Percentiles rank a stretch among this genome's conserved stretches.
Conservation (phyloP, 805 yeast species). For the Helenozyma rhizophorensis region DNA sequence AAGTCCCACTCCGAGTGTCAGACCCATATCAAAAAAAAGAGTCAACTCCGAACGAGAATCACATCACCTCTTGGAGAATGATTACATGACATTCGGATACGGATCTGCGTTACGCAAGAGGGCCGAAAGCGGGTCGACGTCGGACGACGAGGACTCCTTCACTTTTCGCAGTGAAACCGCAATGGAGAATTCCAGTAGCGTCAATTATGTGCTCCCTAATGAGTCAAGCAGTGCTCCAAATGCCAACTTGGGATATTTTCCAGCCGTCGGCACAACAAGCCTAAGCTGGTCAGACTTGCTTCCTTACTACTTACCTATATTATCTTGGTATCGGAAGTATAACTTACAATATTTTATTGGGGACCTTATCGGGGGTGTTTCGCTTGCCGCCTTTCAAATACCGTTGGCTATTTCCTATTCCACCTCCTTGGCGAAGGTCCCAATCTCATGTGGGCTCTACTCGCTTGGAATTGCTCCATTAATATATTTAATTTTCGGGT, state of each 20-base stretch:
- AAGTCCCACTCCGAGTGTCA: slow-evolving; percentile 10
- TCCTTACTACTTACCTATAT: slow-evolving; percentile 65
- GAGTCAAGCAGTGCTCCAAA: slow-evolving; percentile 3
- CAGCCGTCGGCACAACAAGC: slow-evolving; percentile 4
- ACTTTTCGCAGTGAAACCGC: neutral
- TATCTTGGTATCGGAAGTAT: slow-evolving; percentile 63
- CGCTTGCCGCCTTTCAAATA: slow-evolving; percentile 86
- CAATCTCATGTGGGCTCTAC: slow-evolving; percentile 35
- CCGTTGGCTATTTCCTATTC: slow-evolving; percentile 62
- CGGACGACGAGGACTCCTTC: slow-evolving; percentile 3
- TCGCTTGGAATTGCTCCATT: slow-evolving; percentile 38
- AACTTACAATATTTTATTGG: slow-evolving; percentile 34
- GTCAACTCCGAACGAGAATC: slow-evolving; percentile 16
- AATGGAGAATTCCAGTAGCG: too few relatives aligned
- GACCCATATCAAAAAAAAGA: slow-evolving; percentile 18
- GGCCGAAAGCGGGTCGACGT: neutral
- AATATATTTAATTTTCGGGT: slow-evolving; percentile 38
- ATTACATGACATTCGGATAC: too few relatives aligned
- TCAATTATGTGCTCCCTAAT: neutral
- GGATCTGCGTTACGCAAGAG: too few relatives aligned
- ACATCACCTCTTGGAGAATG: too few relatives aligned
- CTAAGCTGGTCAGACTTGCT: slow-evolving; percentile 20
- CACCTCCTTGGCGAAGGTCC: slow-evolving; percentile 40
- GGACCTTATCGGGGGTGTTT: slow-evolving; percentile 79
- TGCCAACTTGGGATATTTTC: slow-evolving; percentile 12